Evolutionary conservation across 768 basidiomycete genomes (phyloP).

Genomic region (Gymnopilus junonius): DNA sequence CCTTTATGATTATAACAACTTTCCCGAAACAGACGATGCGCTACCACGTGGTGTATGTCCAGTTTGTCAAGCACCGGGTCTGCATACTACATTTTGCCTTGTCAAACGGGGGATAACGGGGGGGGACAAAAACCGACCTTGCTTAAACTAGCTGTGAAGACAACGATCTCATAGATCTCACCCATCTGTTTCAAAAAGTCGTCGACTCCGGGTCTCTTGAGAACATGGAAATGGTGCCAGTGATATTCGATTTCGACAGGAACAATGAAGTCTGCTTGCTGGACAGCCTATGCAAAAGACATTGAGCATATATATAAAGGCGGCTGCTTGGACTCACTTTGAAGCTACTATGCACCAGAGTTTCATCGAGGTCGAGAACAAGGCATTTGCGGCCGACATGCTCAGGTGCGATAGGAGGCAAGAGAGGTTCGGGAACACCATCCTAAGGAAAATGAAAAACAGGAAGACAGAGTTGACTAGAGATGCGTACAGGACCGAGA

Average conservation of each 20-base stretch:
- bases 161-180: constrained; percentile 95
- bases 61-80: constrained; percentile 98
- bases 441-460: constrained; percentile 53
- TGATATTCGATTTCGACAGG: constrained; percentile 99
- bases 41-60: constrained; percentile 88
- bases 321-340: constrained; percentile 62
- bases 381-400: constrained; percentile 93
- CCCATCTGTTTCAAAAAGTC: constrained; percentile 97
- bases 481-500: constrained; percentile 76
- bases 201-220: constrained; percentile 98
- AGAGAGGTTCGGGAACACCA: constrained; percentile 81
- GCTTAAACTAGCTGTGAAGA: constrained; percentile 98
- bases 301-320: neutral
- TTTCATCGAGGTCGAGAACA: constrained; percentile 97
- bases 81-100: constrained; percentile 72
- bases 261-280: constrained; percentile 95
- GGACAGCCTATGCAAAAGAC: constrained; percentile 67
- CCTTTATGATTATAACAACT: constrained; percentile 99
- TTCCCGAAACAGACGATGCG: constrained; percentile 94
- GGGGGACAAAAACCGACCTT: constrained; percentile 65
- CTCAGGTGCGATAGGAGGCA: constrained; percentile 83
- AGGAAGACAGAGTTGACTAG: neutral
- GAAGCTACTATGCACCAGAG: constrained; percentile 95
- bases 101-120: constrained; percentile 7
- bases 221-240: constrained; percentile 98